Conservation (phyloP, 2,329 filamentous ascomycete genomes). For the Anthostomella pinea region DNA sequence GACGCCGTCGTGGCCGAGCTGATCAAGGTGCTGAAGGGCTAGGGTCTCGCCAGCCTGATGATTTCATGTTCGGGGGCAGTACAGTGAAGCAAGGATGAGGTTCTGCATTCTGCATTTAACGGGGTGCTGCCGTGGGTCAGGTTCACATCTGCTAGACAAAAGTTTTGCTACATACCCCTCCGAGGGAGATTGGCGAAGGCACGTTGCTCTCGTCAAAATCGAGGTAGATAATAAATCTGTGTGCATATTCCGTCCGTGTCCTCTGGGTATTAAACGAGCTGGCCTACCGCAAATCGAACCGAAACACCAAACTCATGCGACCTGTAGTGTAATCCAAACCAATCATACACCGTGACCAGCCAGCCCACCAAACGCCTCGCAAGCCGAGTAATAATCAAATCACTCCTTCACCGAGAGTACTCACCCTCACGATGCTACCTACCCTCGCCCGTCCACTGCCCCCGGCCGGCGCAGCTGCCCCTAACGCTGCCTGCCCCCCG, state of each 20-base stretch:
- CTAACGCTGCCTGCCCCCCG: conserved; percentile 38
- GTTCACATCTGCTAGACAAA: conserved; percentile 7
- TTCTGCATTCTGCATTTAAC: not conserved
- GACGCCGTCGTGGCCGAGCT: conserved; percentile 78
- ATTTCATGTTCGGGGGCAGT: not conserved
- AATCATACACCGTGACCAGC: not conserved
- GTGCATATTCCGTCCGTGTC: too few relatives aligned
- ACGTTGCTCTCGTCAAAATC: too few relatives aligned
- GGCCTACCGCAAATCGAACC: too few relatives aligned
- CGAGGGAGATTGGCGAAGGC: too few relatives aligned
- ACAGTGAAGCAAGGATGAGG: not conserved
- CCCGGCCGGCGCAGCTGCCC: too few relatives aligned
- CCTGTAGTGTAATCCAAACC: too few relatives aligned
- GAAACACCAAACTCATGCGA: too few relatives aligned
- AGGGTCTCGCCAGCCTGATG: conserved; percentile 6
- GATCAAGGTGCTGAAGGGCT: conserved; percentile 59
- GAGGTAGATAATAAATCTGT: too few relatives aligned
- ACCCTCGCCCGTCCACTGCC: not conserved
- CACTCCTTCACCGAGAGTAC: too few relatives aligned
- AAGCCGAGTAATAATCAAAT: too few relatives aligned
- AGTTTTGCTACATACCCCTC: not conserved
- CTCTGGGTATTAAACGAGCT: too few relatives aligned
- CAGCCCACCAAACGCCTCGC: conserved; percentile 7
- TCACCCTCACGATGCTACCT: not conserved
- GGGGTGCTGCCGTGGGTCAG: conserved; percentile 1